Conservation (phyloP, 2,329 filamentous ascomycete species). For the Xylariaceae sp. region DNA sequence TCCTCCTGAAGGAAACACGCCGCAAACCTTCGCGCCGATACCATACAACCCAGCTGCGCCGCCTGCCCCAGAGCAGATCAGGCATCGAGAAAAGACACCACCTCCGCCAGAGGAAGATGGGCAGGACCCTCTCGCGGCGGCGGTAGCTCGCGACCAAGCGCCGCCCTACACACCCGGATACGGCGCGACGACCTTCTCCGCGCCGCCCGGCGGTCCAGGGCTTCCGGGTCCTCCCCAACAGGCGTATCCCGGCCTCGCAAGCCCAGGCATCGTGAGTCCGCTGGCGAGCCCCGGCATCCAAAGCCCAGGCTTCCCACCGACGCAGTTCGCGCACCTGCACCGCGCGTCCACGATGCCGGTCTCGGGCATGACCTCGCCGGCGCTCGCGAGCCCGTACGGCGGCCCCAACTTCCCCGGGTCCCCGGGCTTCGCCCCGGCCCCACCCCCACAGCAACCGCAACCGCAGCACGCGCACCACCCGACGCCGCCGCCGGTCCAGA, state of each 20-base stretch:
- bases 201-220: conserved; percentile 34
- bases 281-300: conserved; percentile 36
- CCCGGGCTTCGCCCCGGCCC: conserved; percentile 46
- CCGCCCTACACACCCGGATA: conserved; percentile 33
- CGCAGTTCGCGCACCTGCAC: conserved; percentile 49
- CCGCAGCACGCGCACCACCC: conserved; percentile 31
- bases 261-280: conserved; percentile 23
- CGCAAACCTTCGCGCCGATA: conserved; percentile 61
- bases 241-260: conserved; percentile 19
- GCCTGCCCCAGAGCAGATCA: conserved; percentile 70
- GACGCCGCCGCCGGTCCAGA: conserved; percentile 30
- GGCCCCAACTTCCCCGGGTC: conserved; percentile 49
- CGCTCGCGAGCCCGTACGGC: conserved; percentile 48
- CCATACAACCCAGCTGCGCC: conserved; percentile 81
- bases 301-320: conserved; percentile 46
- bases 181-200: too few relatives aligned
- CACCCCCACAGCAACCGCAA: conserved; percentile 33
- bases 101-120: conserved; percentile 70
- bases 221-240: conserved; percentile 43
- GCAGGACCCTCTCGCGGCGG: conserved; percentile 60
- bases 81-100: conserved; percentile 78
- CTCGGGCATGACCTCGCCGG: conserved; percentile 43
- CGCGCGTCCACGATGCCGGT: conserved; percentile 55
- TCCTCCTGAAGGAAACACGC: conserved; percentile 35
- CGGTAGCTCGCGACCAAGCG: conserved; percentile 55